Evolutionary conservation across 352 stramenopile species (phyloP).

Genomic region (Pythium rishiriense): DNA sequence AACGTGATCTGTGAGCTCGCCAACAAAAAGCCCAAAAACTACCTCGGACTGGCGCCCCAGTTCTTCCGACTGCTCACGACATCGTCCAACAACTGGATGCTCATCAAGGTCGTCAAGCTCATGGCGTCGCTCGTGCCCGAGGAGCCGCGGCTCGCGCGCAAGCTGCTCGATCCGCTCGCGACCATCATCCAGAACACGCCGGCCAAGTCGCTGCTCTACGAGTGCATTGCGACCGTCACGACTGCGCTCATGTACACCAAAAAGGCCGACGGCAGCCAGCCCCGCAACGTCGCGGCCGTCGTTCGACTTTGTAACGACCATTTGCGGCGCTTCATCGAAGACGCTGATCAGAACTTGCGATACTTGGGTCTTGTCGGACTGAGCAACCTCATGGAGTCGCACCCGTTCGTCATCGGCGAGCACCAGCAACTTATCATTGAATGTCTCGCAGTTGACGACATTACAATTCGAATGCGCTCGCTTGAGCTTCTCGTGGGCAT

Average conservation of each 20-base stretch:
- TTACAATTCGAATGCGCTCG: constrained; percentile 98
- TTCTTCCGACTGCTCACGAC: constrained; percentile 99
- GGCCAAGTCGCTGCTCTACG: constrained; percentile 98
- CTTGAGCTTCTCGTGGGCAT: constrained; percentile 96
- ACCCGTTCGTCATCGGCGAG: constrained; percentile 94
- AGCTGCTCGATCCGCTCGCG: constrained; percentile 97
- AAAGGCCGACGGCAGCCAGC: constrained; percentile 95
- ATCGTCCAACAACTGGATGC: constrained; percentile 99
- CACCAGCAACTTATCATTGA: constrained; percentile 95
- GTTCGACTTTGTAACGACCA: constrained; percentile 96
- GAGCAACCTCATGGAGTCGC: constrained; percentile 95
- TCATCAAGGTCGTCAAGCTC: constrained; percentile 99
- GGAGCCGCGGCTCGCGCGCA: constrained; percentile 97
- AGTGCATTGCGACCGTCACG: constrained; percentile 97
- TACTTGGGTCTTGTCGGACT: constrained; percentile 98
- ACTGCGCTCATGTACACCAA: constrained; percentile 96
- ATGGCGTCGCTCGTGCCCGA: constrained; percentile 96
- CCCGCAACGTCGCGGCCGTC: constrained; percentile 92
- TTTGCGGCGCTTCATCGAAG: constrained; percentile 95
- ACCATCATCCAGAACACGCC: constrained; percentile 97
- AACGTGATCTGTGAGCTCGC: constrained; percentile 99
- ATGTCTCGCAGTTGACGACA: constrained; percentile 97
- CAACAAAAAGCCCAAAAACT: constrained; percentile 99
- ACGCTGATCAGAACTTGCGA: constrained; percentile 99
- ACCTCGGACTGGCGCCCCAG: constrained; percentile 95